Percentiles rank a stretch among this genome's conserved stretches.
Conservation (phyloP, 1,139 yeast genomes). For the Lodderomyces margitis region DNA sequence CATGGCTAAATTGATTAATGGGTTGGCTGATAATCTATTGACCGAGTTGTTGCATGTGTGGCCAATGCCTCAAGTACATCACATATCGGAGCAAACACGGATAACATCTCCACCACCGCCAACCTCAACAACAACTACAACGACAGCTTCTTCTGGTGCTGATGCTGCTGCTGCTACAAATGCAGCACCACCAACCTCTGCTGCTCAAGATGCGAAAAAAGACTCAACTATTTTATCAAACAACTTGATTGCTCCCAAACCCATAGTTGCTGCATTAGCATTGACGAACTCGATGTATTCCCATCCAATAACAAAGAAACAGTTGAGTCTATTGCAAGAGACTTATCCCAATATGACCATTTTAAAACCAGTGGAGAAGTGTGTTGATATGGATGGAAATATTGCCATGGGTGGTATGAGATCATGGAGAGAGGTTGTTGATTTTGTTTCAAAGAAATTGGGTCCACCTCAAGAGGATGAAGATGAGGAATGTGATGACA, state of each 20-base stretch:
- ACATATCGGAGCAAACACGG: slow-evolving; percentile 4
- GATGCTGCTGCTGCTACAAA: slow-evolving; percentile 1
- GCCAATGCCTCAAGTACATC: slow-evolving; percentile 20
- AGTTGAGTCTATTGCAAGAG: slow-evolving; percentile 23
- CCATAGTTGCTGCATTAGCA: slow-evolving; percentile 29
- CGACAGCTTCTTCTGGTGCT: neutral
- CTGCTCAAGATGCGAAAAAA: slow-evolving; percentile 12
- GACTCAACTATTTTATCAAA: slow-evolving; percentile 23
- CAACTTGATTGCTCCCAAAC: slow-evolving; percentile 22
- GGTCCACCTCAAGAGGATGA: slow-evolving; percentile 24
- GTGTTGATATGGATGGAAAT: slow-evolving; percentile 30
- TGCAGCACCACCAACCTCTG: no score
- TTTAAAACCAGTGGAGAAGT: slow-evolving; percentile 31
- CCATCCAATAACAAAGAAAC: slow-evolving; percentile 30
- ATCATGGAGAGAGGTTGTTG: slow-evolving; percentile 32
- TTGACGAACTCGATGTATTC: slow-evolving; percentile 30
- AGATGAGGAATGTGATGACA: slow-evolving; percentile 22
- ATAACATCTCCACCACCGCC: slow-evolving; percentile 5
- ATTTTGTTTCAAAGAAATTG: slow-evolving; percentile 25
- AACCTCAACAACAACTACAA: slow-evolving; percentile 2
- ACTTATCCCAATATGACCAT: slow-evolving; percentile 28
- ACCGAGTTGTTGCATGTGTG: slow-evolving; percentile 27
- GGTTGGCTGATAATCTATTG: slow-evolving; percentile 27
- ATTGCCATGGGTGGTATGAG: slow-evolving; percentile 36
- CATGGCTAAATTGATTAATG: slow-evolving; percentile 28